Evolutionary conservation across 805 yeast genomes (phyloP), one percentile per base, ranked within the genome.

Genomic region (Sporopachydermia lactativora): DNA sequence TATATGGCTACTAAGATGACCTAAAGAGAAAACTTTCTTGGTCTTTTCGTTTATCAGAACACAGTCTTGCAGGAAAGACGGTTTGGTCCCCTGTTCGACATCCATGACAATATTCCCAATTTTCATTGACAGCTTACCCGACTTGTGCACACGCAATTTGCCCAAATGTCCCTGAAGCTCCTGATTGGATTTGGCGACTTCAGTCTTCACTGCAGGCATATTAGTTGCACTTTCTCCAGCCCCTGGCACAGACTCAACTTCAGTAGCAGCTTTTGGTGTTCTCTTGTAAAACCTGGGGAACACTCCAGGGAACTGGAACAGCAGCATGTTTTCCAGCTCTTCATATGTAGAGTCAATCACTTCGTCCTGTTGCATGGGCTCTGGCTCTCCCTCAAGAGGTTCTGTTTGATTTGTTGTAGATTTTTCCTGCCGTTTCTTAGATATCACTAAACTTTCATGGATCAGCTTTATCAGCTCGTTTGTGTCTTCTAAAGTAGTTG

Each of bases 71-170:
- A 81, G 59, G 46, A 85, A 77, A 3, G 71, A 66, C 4, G 81
- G 57, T 8, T 76, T 69, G 3, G 83, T 75, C 13, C 96, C 96
- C 50, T 72, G 69, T 3, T 76, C 64, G 16, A 86, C 75, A 42
- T 80, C 84, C 68, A 77, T 70, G 3, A 71, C 65, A 4, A 74
- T 71, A 40, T 75, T 71, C 11, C 95, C 95, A 34, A 89, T 61
- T 44, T 74, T 70, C 57, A 88, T 70, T 3, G 94, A 68, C 15
- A 85, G 57, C 53, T 73, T 82, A 3, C 97, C 97, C 1, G 95
- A 83, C 51, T 77, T 73, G 56, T 88, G 96, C 37, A 78, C 65
- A 42, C 89, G 72, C 24, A 89, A 52, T 5, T 71, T 66, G 4
- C 96, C 96, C 34, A 85, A 66, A 41, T 65, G 65, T 1, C 96